Conservation (phyloP, 148 eudicot genomes). For the Silene conica region DNA sequence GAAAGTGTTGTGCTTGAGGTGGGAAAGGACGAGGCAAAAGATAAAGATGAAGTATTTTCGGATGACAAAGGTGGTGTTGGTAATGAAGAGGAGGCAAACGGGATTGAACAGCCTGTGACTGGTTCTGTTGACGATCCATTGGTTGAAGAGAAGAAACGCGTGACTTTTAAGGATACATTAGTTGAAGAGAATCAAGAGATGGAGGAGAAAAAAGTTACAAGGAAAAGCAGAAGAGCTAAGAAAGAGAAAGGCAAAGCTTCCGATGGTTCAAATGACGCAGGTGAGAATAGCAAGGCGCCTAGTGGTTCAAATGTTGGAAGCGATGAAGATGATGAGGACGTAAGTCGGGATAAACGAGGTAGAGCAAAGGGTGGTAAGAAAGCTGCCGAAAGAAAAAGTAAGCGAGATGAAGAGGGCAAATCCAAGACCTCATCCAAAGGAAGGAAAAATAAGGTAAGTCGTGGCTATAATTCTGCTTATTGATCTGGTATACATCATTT, state of each 20-base stretch:
- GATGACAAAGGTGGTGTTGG: slow-evolving; percentile 37
- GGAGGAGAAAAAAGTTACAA: slow-evolving; percentile 51
- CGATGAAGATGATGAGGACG: slow-evolving; percentile 31
- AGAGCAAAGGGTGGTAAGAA: slow-evolving; percentile 36
- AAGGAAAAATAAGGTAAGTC: slow-evolving; percentile 72
- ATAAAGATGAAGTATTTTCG: slow-evolving; percentile 37
- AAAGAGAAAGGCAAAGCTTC: slow-evolving; percentile 43
- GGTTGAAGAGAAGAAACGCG: slow-evolving; percentile 55
- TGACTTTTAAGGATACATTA: slow-evolving; percentile 21
- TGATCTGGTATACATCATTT: not conserved
- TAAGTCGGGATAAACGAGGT: slow-evolving; percentile 22
- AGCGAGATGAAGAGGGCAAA: slow-evolving; percentile 52
- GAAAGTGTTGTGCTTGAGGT: slow-evolving; percentile 34
- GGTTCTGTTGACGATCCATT: slow-evolving; percentile 55
- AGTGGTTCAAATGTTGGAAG: slow-evolving; percentile 22
- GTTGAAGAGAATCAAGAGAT: slow-evolving; percentile 45
- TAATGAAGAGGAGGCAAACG: slow-evolving; percentile 23
- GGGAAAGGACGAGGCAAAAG: slow-evolving; percentile 13
- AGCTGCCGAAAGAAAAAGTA: slow-evolving; percentile 40
- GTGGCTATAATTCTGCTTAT: not conserved
- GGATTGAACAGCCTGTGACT: slow-evolving; percentile 25
- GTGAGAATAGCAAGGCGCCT: slow-evolving; percentile 25
- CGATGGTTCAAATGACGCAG: slow-evolving; percentile 17
- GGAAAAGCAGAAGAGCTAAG: slow-evolving; percentile 67
- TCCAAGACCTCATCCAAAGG: slow-evolving; percentile 59